phyloP scores from a whole-genome alignment of 169 alveolate genomes.

The Plasmodium relictum region DNA sequence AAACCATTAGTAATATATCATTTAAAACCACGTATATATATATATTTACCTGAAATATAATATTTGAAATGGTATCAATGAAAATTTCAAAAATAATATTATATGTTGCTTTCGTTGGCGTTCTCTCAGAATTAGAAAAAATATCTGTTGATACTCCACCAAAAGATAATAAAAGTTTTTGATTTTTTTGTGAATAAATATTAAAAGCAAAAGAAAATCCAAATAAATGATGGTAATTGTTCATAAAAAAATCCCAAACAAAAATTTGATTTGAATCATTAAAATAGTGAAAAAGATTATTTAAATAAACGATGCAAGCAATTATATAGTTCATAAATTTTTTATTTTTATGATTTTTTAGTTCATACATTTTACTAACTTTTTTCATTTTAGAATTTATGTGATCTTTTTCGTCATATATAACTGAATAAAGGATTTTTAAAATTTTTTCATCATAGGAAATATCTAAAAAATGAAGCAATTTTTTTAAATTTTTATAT shows the following conservation, averaged over 20 bases:
- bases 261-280: slow-evolving; percentile 28
- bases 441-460: slow-evolving; percentile 18
- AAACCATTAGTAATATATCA: background rate
- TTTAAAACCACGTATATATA: no score
- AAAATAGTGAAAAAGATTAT: slow-evolving; percentile 44
- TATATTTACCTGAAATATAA: slow-evolving; percentile 37
- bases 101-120: slow-evolving; percentile 7
- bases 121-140: background rate
- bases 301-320: slow-evolving; percentile 31
- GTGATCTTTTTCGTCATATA: background rate
- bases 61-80: slow-evolving; percentile 36
- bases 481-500: slow-evolving; percentile 30
- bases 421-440: slow-evolving; percentile 15
- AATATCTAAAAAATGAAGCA: slow-evolving; percentile 29
- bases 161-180: slow-evolving; percentile 9
- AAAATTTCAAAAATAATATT: slow-evolving; percentile 48
- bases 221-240: slow-evolving; percentile 23
- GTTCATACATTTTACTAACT: slow-evolving; percentile 33
- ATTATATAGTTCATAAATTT: slow-evolving; percentile 21
- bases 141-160: slow-evolving; percentile 51
- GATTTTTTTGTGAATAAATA: slow-evolving; percentile 15
- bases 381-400: slow-evolving; percentile 26
- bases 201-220: slow-evolving; percentile 36
- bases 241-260: slow-evolving; percentile 56
- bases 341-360: slow-evolving; percentile 27